These are phyloP conservation scores for Neoconidiobolus thromboides DNA, from an alignment of 371 early-diverging fungal genomes.

Conservation along the genomic window DNA sequence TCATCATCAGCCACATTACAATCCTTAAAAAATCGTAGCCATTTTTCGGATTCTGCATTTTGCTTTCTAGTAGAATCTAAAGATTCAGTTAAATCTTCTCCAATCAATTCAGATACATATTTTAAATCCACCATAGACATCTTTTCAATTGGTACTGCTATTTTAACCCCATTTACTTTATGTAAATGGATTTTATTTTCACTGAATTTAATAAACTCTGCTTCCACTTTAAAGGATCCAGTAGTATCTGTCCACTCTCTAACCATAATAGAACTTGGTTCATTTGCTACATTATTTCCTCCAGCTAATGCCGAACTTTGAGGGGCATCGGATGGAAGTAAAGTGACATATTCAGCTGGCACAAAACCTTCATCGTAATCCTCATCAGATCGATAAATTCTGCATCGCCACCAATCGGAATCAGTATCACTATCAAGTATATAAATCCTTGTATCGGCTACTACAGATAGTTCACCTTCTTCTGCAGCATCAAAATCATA, in stretches of 20 bases:
- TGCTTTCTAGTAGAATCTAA: constrained; percentile 7
- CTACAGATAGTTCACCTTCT: constrained; percentile 51
- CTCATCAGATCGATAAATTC: constrained; percentile 9
- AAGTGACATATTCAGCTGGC: constrained; percentile 25
- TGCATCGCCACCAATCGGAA: constrained; percentile 39
- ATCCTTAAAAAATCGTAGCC: constrained; percentile 72
- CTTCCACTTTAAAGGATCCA: constrained; percentile 79
- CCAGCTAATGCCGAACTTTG: constrained; percentile 8
- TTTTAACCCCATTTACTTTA: constrained; percentile 85
- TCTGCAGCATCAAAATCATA: constrained; percentile 56
- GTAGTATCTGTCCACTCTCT: constrained; percentile 87
- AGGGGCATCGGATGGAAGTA: constrained; percentile 7
- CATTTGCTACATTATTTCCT: constrained; percentile 7
- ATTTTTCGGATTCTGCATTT: constrained; percentile 23
- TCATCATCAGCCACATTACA: constrained; percentile 50
- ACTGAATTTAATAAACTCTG: constrained; percentile 52
- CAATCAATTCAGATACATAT: constrained; percentile 36
- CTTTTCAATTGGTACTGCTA: constrained; percentile 78
- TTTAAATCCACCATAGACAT: constrained; percentile 55
- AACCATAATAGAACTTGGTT: constrained; percentile 11
- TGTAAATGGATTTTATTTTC: constrained; percentile 75
- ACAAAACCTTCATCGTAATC: constrained; percentile 21
- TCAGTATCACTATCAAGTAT: background rate
- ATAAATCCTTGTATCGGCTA: constrained; percentile 12
- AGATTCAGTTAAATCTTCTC: constrained; percentile 13